Evolutionary conservation across 305 asterid species (phyloP).

Genomic region (Fraxinus sp.): DNA sequence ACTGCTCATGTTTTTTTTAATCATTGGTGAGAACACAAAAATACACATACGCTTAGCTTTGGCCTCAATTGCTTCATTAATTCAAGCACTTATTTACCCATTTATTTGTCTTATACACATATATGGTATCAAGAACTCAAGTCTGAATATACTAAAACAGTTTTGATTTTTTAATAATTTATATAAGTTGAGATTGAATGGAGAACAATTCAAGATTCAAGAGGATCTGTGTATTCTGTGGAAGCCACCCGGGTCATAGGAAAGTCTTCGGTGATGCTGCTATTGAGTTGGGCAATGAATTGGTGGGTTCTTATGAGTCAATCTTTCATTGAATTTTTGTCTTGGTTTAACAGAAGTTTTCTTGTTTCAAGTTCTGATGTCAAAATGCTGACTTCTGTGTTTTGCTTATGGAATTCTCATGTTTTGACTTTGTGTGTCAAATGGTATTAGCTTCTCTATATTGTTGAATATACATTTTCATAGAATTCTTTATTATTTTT

Average conservation of each 20-base stretch:
- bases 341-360: constrained; percentile 21
- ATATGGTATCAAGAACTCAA: constrained; percentile 18
- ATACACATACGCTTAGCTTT: constrained; percentile 19
- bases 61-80: constrained; percentile 31
- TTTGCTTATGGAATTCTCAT: constrained; percentile 12
- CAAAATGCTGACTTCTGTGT: constrained; percentile 22
- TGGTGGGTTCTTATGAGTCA: constrained; percentile 56
- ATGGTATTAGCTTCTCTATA: background rate
- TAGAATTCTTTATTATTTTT: constrained; percentile 14
- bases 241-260: constrained; percentile 89
- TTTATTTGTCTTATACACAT: constrained; percentile 14
- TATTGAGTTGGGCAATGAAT: constrained; percentile 80
- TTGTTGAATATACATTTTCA: background rate
- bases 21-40: constrained; percentile 15
- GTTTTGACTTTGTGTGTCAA: constrained; percentile 9
- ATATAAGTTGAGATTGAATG: constrained; percentile 34
- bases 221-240: constrained; percentile 91
- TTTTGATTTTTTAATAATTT: background rate
- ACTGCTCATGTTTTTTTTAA: constrained; percentile 25
- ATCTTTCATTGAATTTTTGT: constrained; percentile 25
- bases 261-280: constrained; percentile 94
- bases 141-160: background rate
- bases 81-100: constrained; percentile 27
- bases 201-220: constrained; percentile 65
- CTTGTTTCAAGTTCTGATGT: background rate